A percentile compares a stretch with the other conserved stretches of the same genome.
phyloP scores from a whole-genome alignment of 108 stramenopile genomes.

The Cylindrotheca fusiformis region DNA sequence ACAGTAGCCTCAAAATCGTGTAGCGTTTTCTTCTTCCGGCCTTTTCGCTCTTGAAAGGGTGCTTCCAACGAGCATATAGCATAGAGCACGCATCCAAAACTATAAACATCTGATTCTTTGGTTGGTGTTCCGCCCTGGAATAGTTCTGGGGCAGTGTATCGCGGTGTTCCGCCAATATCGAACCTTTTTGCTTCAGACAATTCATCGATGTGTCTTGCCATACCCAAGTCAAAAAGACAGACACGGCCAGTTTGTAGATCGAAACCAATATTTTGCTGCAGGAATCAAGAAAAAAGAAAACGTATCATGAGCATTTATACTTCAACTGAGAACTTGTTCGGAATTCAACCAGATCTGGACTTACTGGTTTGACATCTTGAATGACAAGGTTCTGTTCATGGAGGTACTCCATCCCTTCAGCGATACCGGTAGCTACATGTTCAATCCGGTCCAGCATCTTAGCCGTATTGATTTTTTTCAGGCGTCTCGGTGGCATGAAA shows the following conservation, averaged over 20 bases:
- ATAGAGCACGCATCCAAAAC: slow-evolving; percentile 45
- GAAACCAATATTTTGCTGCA: slow-evolving; percentile 42
- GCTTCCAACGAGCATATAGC: slow-evolving; percentile 34
- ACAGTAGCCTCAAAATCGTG: slow-evolving; percentile 16
- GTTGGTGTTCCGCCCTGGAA: slow-evolving; percentile 25
- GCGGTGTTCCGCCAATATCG: slow-evolving; percentile 31
- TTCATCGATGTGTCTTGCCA: slow-evolving; percentile 28
- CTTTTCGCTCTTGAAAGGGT: slow-evolving; percentile 24
- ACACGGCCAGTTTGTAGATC: slow-evolving; percentile 23
- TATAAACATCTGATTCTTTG: slow-evolving; percentile 48
- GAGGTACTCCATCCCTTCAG: slow-evolving; percentile 20
- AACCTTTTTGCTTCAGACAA: slow-evolving; percentile 6
- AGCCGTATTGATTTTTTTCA: not conserved
- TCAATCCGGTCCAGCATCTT: slow-evolving; percentile 14
- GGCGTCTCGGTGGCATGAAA: not conserved
- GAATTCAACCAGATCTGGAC: too few species aligned
- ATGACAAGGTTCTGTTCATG: slow-evolving; percentile 10
- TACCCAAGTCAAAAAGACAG: slow-evolving; percentile 62
- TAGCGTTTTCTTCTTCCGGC: not conserved
- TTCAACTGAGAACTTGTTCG: too few species aligned
- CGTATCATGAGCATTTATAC: too few species aligned
- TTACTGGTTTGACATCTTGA: slow-evolving; percentile 18
- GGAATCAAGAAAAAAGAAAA: too few species aligned
- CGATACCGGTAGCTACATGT: slow-evolving; percentile 14
- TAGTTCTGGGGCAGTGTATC: slow-evolving; percentile 63